Evolutionary conservation across 1,284 basidiomycete species (phyloP), one percentile per base, ranked within the genome.

Genomic region (Moesziomyces aphidis): DNA sequence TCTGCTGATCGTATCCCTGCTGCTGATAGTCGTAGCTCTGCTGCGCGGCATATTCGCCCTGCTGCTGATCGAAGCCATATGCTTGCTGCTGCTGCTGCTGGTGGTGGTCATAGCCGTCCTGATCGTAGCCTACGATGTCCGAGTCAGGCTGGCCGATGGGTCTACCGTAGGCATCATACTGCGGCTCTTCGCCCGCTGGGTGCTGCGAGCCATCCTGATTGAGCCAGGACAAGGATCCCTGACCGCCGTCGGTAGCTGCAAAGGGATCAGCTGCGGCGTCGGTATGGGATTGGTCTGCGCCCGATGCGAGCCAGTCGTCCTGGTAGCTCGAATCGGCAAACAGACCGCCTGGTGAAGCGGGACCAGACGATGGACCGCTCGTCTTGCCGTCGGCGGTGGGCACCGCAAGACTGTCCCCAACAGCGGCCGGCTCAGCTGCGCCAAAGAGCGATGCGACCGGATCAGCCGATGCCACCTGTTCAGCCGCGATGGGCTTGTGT

Each of bases 241-340:
- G 66, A n/a, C 66, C 63, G 43, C 72, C 65, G 15, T 55, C 58
- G 15, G 51, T 2, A 22, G 48, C 57, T n/a, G 19, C 61, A 19
- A 73, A 73, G 0, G 71, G 66, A 53, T 65, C 71, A 17, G 68
- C 48, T 15, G 61, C 28, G 15, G 42, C 36, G 9, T 50, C 17
- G 22, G 26, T 44, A 13, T 47, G 43, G 15, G 5, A 13, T 13
- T 64, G 64, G 9, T 71, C 59, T 3, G 45, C 42, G 7, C 42
- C 53, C 5, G 57, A 47, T 21, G 39, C 57, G n/a, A 76, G 62
- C 74, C 74, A 76, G 45, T 76, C 74, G 48, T 76, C 74, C 31
- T 72, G 60, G 28, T 68, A 65, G 54, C 49, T 55, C 54, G 69
- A 65, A 24, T 72, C 65, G 45, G 52, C 60, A 49, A 76, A 76